phyloP scores from a whole-genome alignment of 352 stramenopile species.

The Phytophthora cactorum region DNA sequence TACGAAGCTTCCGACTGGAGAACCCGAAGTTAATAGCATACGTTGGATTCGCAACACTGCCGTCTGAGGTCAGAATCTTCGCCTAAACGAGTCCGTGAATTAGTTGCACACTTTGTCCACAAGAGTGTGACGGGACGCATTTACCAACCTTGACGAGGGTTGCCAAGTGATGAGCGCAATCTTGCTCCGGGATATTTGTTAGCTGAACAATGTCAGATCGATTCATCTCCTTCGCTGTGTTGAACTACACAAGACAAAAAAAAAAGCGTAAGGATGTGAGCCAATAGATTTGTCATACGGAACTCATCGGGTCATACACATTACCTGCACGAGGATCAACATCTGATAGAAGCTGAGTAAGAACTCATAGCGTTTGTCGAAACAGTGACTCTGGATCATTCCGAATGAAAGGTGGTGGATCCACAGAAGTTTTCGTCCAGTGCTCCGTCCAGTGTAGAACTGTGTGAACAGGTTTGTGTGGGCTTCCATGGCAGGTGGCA shows the following conservation, averaged over 20 bases:
- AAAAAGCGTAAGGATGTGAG: not conserved
- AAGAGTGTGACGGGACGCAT: not conserved
- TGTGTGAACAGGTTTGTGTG: slow-evolving; percentile 82
- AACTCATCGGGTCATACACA: not conserved
- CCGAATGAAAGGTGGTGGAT: slow-evolving; percentile 82
- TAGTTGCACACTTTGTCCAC: not conserved
- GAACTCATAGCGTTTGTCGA: slow-evolving; percentile 83
- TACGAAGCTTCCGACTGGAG: slow-evolving; percentile 53
- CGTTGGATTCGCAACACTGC: slow-evolving; percentile 30
- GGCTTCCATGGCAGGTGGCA: slow-evolving; percentile 60
- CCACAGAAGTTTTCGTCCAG: slow-evolving; percentile 80
- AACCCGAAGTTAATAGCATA: slow-evolving; percentile 59
- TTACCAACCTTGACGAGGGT: slow-evolving; percentile 77
- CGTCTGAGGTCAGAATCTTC: slow-evolving; percentile 47
- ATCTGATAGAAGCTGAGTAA: slow-evolving; percentile 88
- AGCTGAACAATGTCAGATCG: slow-evolving; percentile 44
- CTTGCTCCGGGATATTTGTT: slow-evolving; percentile 67
- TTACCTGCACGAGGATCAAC: slow-evolving; percentile 75
- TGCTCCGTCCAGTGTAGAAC: slow-evolving; percentile 83
- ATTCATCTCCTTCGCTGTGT: slow-evolving; percentile 49
- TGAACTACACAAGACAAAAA: slow-evolving; percentile 55
- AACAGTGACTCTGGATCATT: slow-evolving; percentile 69
- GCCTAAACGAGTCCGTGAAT: slow-evolving; percentile 25
- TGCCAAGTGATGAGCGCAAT: slow-evolving; percentile 68
- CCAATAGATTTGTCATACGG: not conserved